phyloP scores from a whole-genome alignment of 202 grass and related monocot genomes.

The Musa balbisiana region DNA sequence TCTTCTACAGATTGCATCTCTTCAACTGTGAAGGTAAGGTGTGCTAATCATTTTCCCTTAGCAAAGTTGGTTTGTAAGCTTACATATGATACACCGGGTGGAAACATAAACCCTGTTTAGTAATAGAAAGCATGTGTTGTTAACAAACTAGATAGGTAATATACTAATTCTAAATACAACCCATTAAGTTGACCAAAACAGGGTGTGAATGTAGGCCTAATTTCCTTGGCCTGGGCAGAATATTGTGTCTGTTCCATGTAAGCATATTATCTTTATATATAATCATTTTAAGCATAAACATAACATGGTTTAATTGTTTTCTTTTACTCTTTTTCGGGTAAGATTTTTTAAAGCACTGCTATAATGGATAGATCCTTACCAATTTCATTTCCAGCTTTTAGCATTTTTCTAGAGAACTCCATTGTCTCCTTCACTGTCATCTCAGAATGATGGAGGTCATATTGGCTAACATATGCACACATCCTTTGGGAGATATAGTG shows the following conservation, averaged over 20 bases:
- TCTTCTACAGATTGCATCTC: too few relatives aligned
- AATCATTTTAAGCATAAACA: background rate
- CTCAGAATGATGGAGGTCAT: conserved; percentile 92
- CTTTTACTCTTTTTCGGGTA: background rate
- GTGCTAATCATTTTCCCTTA: background rate
- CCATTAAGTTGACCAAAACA: background rate
- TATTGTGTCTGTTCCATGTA: background rate
- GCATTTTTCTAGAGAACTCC: conserved; percentile 73
- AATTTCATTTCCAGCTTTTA: conserved; percentile 68
- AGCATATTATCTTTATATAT: background rate
- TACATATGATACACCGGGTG: background rate
- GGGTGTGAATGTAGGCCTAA: background rate
- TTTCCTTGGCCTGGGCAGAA: background rate
- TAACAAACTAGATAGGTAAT: background rate
- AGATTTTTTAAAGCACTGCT: background rate
- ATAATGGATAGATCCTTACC: conserved; percentile 32
- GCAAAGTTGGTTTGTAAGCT: background rate
- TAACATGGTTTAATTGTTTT: background rate
- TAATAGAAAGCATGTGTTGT: background rate
- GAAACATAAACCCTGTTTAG: background rate
- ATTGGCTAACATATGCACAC: conserved; percentile 79
- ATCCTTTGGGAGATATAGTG: conserved; percentile 48
- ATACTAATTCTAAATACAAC: background rate
- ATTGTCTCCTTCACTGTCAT: conserved; percentile 90
- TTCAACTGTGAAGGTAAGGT: too few relatives aligned